phyloP scores from a whole-genome alignment of 768 basidiomycete genomes.

The Coprinellus aureogranulatus region DNA sequence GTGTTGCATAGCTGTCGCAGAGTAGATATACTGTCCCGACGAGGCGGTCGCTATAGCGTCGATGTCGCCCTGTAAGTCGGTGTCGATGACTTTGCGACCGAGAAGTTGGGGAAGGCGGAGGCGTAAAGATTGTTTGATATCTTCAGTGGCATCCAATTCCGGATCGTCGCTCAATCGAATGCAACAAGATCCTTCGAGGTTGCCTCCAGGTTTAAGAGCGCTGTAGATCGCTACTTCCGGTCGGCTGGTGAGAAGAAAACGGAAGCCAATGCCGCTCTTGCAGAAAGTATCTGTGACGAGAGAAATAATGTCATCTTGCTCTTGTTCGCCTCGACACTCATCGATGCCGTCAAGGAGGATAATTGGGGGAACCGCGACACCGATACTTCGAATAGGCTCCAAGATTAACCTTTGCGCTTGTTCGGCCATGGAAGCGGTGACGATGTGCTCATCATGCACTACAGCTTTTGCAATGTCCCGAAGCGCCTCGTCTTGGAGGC shows the following conservation, averaged over 20 bases:
- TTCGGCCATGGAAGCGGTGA: background rate
- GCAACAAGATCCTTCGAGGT: background rate
- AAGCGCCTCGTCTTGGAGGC: background rate
- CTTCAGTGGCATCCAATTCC: background rate
- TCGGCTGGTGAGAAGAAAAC: conserved; percentile 13
- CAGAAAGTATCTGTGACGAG: conserved; percentile 1
- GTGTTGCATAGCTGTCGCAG: conserved; percentile 10
- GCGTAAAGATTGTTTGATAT: background rate
- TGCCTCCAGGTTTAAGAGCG: background rate
- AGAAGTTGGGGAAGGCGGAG: conserved; percentile 5
- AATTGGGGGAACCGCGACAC: background rate
- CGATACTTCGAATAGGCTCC: background rate
- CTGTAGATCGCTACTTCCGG: conserved; percentile 10
- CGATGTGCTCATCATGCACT: background rate
- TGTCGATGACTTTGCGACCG: conserved; percentile 10
- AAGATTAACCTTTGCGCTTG: conserved; percentile 4
- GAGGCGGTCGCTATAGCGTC: conserved; percentile 7
- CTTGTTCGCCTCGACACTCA: conserved; percentile 10
- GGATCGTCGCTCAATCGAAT: conserved; percentile 1
- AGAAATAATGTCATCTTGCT: conserved; percentile 8
- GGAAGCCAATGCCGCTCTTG: conserved; percentile 3
- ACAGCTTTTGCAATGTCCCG: background rate
- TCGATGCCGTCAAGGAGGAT: conserved; percentile 13
- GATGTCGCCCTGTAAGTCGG: background rate
- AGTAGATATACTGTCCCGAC: conserved; percentile 15